A percentile compares a stretch with the other conserved stretches of the same genome.
Evolutionary conservation across 306 rosid species (phyloP).

Genomic region (Glycine tomentella): DNA sequence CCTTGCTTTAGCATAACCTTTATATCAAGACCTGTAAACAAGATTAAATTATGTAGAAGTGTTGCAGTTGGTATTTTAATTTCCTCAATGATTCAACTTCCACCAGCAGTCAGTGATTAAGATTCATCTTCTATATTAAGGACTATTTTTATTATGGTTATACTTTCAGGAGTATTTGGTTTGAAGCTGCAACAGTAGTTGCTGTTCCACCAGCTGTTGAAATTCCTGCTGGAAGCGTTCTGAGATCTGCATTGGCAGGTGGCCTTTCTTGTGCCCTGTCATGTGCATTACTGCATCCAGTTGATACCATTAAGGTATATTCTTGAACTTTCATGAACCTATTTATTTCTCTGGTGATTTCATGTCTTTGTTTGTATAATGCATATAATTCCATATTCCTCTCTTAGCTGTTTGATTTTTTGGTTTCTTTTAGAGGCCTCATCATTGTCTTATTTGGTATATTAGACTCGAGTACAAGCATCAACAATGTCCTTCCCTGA

Average conservation of each 20-base stretch:
- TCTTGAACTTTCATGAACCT: constrained; percentile 44
- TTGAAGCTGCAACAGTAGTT: constrained; percentile 99
- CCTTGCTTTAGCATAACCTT: background rate
- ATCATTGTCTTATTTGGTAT: constrained; percentile 48
- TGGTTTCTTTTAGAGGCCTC: constrained; percentile 31
- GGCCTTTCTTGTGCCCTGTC: constrained; percentile 98
- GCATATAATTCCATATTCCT: constrained; percentile 30
- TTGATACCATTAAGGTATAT: constrained; percentile 91
- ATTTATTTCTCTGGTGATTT: constrained; percentile 23
- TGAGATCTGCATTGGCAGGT: constrained; percentile 98
- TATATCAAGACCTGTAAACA: background rate
- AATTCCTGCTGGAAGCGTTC: constrained; percentile 94
- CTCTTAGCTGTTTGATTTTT: constrained; percentile 28
- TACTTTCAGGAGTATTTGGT: constrained; percentile 92
- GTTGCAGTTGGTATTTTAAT: constrained; percentile 13
- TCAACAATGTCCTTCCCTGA: constrained; percentile 88
- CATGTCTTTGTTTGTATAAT: constrained; percentile 3
- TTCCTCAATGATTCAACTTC: background rate
- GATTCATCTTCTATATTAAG: constrained; percentile 36
- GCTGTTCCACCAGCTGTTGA: constrained; percentile 96
- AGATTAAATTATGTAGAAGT: background rate
- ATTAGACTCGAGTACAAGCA: constrained; percentile 96
- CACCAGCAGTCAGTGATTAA: constrained; percentile 22
- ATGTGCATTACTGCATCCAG: constrained; percentile 88
- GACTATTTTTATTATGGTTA: constrained; percentile 43